phyloP scores from a whole-genome alignment of 177 flowering plant genomes.

The Tripterygium wilfordii region DNA sequence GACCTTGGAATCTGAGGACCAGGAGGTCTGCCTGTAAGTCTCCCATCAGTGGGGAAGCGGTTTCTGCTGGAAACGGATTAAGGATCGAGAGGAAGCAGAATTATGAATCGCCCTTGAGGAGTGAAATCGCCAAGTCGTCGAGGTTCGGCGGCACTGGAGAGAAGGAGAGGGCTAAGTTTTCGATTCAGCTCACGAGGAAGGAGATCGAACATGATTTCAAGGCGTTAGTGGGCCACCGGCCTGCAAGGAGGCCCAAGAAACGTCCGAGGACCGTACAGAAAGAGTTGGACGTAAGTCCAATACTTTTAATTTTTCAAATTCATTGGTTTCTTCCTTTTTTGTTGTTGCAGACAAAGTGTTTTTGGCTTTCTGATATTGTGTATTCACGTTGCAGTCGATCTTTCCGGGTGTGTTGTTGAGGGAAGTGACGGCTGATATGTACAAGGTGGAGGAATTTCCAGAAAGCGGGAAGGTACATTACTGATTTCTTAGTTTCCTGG shows the following conservation, averaged over 20 bases:
- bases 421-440: slow-evolving; percentile 17
- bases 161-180: not conserved
- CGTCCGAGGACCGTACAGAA: not conserved
- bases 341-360: too few relatives aligned
- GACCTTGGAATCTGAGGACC: slow-evolving; percentile 48
- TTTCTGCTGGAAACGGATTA: slow-evolving; percentile 2
- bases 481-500: too few relatives aligned
- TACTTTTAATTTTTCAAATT: too few relatives aligned
- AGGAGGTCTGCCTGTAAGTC: slow-evolving; percentile 32
- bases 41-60: slow-evolving; percentile 14
- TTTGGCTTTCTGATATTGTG: not conserved
- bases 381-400: slow-evolving; percentile 10
- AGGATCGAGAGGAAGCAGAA: slow-evolving; percentile 12
- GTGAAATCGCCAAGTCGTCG: slow-evolving; percentile 13
- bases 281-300: slow-evolving; percentile 2
- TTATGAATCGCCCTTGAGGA: slow-evolving; percentile 19
- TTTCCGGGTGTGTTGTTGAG: slow-evolving; percentile 24
- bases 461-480: too few relatives aligned
- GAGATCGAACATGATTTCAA: not conserved
- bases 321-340: not conserved
- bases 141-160: too few relatives aligned
- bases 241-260: not conserved
- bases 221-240: not conserved
- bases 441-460: slow-evolving; percentile 15
- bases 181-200: not conserved